Evolutionary conservation across 2,329 filamentous ascomycete species (phyloP).

Genomic region (Colletotrichum eremochloae): DNA sequence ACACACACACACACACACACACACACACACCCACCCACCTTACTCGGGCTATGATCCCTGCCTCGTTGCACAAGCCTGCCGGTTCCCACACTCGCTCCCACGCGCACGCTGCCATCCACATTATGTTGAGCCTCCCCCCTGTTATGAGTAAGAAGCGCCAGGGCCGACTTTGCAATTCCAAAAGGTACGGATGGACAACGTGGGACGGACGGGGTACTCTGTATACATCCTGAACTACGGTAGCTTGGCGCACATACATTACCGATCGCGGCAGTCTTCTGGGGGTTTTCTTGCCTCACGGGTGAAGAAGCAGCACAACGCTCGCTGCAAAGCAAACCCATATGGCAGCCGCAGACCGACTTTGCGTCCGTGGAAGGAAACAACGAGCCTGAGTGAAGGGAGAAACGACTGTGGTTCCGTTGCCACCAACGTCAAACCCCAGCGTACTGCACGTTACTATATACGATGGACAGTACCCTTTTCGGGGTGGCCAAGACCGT

Average conservation of each 20-base stretch:
- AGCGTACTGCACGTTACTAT: not conserved
- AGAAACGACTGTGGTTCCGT: not conserved
- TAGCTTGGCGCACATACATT: constrained; percentile 8
- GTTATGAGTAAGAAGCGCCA: constrained; percentile 25
- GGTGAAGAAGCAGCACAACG: not conserved
- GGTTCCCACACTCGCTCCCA: constrained; percentile 40
- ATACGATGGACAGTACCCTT: not conserved
- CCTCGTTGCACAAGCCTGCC: constrained; percentile 41
- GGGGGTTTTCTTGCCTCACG: not conserved
- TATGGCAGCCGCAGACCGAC: constrained; percentile 22
- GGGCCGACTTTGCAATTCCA: constrained; percentile 13
- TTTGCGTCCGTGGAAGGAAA: not conserved
- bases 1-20: no score
- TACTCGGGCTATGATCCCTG: constrained; percentile 27
- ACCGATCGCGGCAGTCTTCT: constrained; percentile 19
- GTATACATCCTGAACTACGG: no score
- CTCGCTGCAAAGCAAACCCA: not conserved
- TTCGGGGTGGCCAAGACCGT: not conserved
- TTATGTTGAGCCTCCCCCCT: constrained; percentile 10
- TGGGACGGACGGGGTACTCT: constrained; percentile 18
- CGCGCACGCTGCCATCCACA: constrained; percentile 25
- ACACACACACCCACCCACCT: not conserved
- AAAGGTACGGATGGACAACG: constrained; percentile 27
- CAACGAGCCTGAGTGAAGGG: not conserved
- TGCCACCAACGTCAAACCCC: not conserved